Conservation (phyloP, 495 filamentous ascomycete genomes). For the Podospora comata region DNA sequence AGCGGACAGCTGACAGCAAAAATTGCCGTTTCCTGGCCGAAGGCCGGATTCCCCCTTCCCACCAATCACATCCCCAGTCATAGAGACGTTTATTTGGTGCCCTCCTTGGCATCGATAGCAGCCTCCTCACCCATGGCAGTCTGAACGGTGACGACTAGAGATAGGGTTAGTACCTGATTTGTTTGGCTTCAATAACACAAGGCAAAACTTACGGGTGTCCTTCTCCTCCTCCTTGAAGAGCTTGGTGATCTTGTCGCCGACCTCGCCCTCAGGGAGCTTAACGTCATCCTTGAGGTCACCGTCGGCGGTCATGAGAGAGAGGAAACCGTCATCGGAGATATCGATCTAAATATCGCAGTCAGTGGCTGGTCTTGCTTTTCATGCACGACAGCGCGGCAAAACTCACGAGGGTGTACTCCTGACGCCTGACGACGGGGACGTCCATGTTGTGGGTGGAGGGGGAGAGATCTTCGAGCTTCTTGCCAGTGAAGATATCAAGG, state of each 20-base stretch:
- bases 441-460: constrained; percentile 99
- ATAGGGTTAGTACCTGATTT: constrained; percentile 23
- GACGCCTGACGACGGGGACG: constrained; percentile 84
- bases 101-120: constrained; percentile 92
- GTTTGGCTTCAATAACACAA: neutral
- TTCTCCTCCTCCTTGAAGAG: constrained; percentile 66
- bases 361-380: neutral
- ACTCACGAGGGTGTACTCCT: constrained; percentile 91
- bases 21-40: constrained; percentile 15
- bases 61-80: neutral
- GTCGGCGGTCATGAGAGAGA: constrained; percentile 79
- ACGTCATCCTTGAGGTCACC: constrained; percentile 90
- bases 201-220: constrained; percentile 69
- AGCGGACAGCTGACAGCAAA: constrained; percentile 24
- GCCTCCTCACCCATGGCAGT: constrained; percentile 94
- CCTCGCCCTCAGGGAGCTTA: constrained; percentile 83
- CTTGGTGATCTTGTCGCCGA: constrained; percentile 75
- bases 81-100: constrained; percentile 44
- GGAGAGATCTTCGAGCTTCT: constrained; percentile 99
- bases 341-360: constrained; percentile 59
- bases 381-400: neutral
- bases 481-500: constrained; percentile 97
- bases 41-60: constrained; percentile 11
- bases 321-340: constrained; percentile 84
- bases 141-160: constrained; percentile 79